Base-by-base conservation (phyloP, 305 asterid species). In the Vinca major region DNA sequence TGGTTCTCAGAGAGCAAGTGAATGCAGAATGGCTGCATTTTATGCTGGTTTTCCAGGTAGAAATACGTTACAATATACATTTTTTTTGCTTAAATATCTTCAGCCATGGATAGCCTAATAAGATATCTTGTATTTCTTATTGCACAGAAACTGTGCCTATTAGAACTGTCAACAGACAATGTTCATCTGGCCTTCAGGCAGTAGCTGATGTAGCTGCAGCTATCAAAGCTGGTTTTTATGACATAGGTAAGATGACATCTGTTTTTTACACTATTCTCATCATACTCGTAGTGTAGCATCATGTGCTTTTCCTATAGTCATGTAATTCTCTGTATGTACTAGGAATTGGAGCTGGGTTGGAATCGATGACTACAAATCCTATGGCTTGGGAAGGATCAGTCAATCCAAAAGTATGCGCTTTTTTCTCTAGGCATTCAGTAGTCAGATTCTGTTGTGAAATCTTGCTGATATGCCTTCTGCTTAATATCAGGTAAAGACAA, bases 311-410 rank as follows among this genome's bases (percentile, higher is more conserved):
- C 7, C 33, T 20, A 41, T 49, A 51, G n/a, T 66, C 4, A 6
- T 19, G 44, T 68, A 44, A 62, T 41, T 45, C 36, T 80, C 64
- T 50, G 5, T 72, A 49, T 71, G 61, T 62, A 74, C 68, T 72
- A 93, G 99, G 99, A 50, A 93, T 93, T 81, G 97, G 96, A 65
- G 99, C 96, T 60, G 99, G 99, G 8, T 80, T 93, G 91, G 99
- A 93, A 75, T 89, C 96, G 0, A 93, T 93, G 99, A 87, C 97
- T 7, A 51, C 53, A 72, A 87, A 91, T 73, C 90, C 97, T 48
- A 89, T 90, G 99, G 95, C 95, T 55, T 90, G 94, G 92, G 99
- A 93, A 57, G 99, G 96, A 80, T 86, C 93, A 50, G 91, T 91
- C 66, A 93, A 93, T 75, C 99, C 97, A 58, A 84, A 86, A 80